phyloP scores from a whole-genome alignment of 345 rosid genomes.

The Eucalyptus polyanthemos region DNA sequence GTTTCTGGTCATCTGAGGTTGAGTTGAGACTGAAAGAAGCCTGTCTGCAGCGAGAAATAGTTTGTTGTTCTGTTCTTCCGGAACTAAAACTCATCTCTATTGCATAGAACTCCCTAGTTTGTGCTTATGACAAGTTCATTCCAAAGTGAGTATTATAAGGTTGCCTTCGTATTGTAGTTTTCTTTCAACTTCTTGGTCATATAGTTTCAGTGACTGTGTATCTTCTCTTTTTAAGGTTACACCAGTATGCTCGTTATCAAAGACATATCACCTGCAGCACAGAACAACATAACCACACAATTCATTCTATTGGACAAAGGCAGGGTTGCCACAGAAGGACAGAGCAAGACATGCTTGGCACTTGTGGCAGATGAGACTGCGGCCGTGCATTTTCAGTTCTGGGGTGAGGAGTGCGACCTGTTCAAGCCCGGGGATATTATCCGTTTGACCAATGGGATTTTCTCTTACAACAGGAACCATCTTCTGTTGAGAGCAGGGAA shows the following conservation, averaged over 20 bases:
- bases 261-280: conserved; percentile 55
- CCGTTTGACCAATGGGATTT: conserved; percentile 40
- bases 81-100: not conserved
- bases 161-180: not conserved
- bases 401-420: conserved; percentile 66
- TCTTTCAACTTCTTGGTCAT: not conserved
- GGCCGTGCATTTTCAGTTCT: conserved; percentile 57
- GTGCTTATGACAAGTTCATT: not conserved
- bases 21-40: not conserved
- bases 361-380: conserved; percentile 69
- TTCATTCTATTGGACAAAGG: conserved; percentile 56
- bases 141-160: not conserved
- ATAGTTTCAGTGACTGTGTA: not conserved
- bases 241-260: conserved; percentile 15
- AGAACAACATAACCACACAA: conserved; percentile 51
- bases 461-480: conserved; percentile 43
- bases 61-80: not conserved
- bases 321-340: conserved; percentile 1
- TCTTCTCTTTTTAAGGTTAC: not conserved
- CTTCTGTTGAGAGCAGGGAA: conserved; percentile 51
- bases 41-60: not conserved
- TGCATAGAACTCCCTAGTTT: not conserved
- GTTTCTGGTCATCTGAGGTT: not conserved
- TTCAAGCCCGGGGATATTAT: conserved; percentile 55
- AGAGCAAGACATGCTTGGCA: conserved; percentile 40